phyloP scores from a whole-genome alignment of 345 rosid genomes.

The Microcos paniculata region DNA sequence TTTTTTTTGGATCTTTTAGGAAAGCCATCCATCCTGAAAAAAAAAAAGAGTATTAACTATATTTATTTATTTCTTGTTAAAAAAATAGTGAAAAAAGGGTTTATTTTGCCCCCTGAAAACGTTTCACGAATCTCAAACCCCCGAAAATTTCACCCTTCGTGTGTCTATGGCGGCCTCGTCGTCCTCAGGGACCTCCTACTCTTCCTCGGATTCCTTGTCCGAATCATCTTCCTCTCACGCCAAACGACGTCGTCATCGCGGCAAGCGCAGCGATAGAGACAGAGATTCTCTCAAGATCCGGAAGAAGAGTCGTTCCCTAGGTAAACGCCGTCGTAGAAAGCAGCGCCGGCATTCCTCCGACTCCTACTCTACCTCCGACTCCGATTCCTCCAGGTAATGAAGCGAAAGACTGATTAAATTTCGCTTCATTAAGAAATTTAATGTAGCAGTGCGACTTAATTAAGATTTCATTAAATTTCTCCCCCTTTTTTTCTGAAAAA shows the following conservation, averaged over 20 bases:
- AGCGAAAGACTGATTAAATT: too few relatives aligned
- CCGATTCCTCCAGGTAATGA: constrained; percentile 64
- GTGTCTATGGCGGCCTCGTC: constrained; percentile 68
- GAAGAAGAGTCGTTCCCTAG: constrained; percentile 53
- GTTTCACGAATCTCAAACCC: neutral
- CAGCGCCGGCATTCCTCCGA: constrained; percentile 48
- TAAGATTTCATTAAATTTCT: neutral
- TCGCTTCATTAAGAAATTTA: too few relatives aligned
- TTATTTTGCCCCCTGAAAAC: neutral
- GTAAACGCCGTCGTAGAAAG: constrained; percentile 63
- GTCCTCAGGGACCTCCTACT: constrained; percentile 37
- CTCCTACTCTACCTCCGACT: constrained; percentile 40
- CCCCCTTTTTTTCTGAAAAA: neutral
- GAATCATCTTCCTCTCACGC: constrained; percentile 50
- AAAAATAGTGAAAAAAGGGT: neutral
- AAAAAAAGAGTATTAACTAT: neutral
- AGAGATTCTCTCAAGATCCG: constrained; percentile 69
- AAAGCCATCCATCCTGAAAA: neutral
- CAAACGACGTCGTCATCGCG: constrained; percentile 50
- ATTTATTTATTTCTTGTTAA: neutral
- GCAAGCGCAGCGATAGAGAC: constrained; percentile 38
- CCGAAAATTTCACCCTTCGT: neutral
- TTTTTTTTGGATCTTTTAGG: neutral
- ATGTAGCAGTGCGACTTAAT: neutral
- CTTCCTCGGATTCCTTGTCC: constrained; percentile 46